Evolutionary conservation across 2,329 filamentous ascomycete genomes (phyloP), one percentile per base, ranked within the genome.

Genomic region (Chaetomium sp.): DNA sequence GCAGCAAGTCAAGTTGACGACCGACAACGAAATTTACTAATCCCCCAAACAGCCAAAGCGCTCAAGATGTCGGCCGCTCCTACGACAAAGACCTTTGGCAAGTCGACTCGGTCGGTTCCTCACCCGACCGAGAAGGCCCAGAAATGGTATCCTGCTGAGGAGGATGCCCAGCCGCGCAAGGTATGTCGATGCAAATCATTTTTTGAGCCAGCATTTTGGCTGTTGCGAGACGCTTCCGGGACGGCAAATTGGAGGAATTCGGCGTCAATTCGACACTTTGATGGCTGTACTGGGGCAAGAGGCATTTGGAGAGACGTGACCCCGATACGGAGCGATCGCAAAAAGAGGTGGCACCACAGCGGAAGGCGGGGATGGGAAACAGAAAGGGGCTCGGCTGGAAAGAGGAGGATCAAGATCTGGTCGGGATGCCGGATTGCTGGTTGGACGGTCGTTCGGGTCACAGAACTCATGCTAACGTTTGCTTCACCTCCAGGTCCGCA

Each of bases 141-240:
- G 84, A 97, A 96, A 83, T 99, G 92, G 90, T 99, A 99, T 82
- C 89, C 91, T 76, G 89, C 90, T 74, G 88, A 95, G 77, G 92
- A 96, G 78, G 88, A 92, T 74, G 74, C 83, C 75, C 80, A 87
- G 79, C 84, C 85, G 72, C 95, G 91, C 86, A 92, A 95, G 89
- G 94, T 99, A 85, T 84, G 91, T 88, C 61, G 62, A 62, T 67
- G 56, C 60, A 65, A 27, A 61, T 49, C 62, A 59, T 58, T 56
- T 57, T 59, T 59, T 43, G 56, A 56, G 52, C 51, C 52, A 53
- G 54, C 32, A 47, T 55, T 43, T 27, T 27, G 40, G 47, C 36
- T 43, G 14, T 49, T 34, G 45, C 33, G 54, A 49, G 51, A 37
- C 38, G 44, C 37, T 27, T 41, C 40, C 53, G 56, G 19, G 41